phyloP scores from a whole-genome alignment of 31 red algal species.

The Bonnemaisonia californica region DNA sequence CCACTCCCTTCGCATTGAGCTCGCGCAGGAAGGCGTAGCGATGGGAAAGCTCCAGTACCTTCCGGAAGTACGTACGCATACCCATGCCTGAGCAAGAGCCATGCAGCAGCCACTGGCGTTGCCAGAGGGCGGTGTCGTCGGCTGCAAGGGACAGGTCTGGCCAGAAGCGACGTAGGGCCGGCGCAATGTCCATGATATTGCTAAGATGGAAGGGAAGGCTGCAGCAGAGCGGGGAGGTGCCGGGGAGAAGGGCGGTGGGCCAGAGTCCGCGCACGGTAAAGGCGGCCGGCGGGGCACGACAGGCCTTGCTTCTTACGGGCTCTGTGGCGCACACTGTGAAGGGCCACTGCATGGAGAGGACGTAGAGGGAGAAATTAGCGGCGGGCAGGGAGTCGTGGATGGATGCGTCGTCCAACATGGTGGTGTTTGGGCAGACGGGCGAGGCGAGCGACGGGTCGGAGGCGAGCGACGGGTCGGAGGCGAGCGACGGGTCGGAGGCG shows the following conservation, averaged over 20 bases:
- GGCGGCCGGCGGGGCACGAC: slow-evolving; percentile 43
- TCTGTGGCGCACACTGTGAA: slow-evolving; percentile 33
- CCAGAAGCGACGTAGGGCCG: slow-evolving; percentile 53
- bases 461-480: too few species aligned
- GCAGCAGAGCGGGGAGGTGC: slow-evolving; percentile 40
- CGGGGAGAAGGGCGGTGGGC: slow-evolving; percentile 13
- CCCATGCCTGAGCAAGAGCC: slow-evolving; percentile 54
- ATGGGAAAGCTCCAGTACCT: slow-evolving; percentile 43
- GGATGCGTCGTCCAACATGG: background rate
- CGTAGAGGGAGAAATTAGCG: slow-evolving; percentile 49
- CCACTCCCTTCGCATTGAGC: slow-evolving; percentile 41
- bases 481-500: too few species aligned
- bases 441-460: background rate
- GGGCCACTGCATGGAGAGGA: slow-evolving; percentile 67
- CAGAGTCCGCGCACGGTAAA: slow-evolving; percentile 57
- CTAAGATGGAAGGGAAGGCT: slow-evolving; percentile 27
- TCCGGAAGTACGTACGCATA: slow-evolving; percentile 56
- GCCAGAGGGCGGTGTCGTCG: slow-evolving; percentile 41
- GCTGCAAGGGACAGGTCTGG: slow-evolving; percentile 37
- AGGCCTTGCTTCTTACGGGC: background rate
- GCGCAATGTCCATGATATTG: slow-evolving; percentile 55
- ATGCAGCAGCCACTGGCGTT: slow-evolving; percentile 38
- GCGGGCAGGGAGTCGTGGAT: background rate
- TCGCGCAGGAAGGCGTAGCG: slow-evolving; percentile 55
- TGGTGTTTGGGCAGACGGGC: background rate